Percentiles rank a stretch among this genome's conserved stretches.
These are phyloP conservation scores for Triangularia setosa DNA, from an alignment of 2,329 filamentous ascomycete species.

Conservation along the genomic window DNA sequence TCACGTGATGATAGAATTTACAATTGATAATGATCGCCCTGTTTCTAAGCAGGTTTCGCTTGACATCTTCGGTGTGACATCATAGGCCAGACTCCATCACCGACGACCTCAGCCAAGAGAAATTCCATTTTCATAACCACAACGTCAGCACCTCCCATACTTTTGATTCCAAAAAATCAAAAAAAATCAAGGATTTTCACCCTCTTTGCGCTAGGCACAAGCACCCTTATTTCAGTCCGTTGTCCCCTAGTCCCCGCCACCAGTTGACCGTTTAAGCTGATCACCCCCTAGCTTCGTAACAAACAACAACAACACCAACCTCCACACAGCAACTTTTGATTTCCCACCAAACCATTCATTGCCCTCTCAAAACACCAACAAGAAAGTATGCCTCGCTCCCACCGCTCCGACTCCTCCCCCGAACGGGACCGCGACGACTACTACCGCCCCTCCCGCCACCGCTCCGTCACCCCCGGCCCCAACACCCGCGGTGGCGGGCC, in stretches of 20 bases:
- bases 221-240: not conserved
- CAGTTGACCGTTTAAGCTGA: not conserved
- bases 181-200: not conserved
- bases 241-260: not conserved
- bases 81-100: not conserved
- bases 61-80: not conserved
- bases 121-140: not conserved
- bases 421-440: not conserved
- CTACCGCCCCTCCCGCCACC: conserved; percentile 27
- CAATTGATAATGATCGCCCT: not conserved
- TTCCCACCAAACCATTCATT: not conserved
- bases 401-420: not conserved
- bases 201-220: not conserved
- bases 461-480: conserved; percentile 15
- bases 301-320: not conserved
- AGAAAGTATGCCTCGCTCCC: not conserved
- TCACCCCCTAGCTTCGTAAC: not conserved
- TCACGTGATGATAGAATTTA: not conserved
- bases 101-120: not conserved
- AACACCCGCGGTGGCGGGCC: not conserved
- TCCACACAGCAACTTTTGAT: not conserved
- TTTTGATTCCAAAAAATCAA: no score
- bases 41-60: not conserved
- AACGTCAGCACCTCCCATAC: not conserved
- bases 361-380: not conserved